phyloP scores from a whole-genome alignment of 768 basidiomycete species.

The Bullera alba region DNA sequence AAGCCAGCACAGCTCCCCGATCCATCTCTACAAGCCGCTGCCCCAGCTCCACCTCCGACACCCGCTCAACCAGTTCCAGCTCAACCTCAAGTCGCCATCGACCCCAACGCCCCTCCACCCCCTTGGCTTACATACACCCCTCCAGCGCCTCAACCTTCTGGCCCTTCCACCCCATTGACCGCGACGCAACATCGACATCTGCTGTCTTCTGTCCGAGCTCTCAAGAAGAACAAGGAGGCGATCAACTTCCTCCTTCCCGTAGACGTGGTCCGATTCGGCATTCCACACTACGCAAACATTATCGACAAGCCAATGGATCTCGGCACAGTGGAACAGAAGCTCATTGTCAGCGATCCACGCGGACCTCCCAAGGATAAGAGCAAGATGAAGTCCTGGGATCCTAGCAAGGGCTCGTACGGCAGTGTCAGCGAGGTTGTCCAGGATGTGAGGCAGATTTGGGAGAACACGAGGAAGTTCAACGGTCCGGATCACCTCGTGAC shows the following conservation, averaged over 20 bases:
- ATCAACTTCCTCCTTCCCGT: conserved; percentile 77
- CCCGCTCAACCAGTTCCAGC: conserved; percentile 7
- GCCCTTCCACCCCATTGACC: conserved; percentile 51
- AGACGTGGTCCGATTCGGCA: conserved; percentile 62
- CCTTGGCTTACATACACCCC: conserved; percentile 30
- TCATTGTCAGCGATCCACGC: conserved; percentile 65
- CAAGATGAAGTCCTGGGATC: conserved; percentile 32
- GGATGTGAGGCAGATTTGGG: conserved; percentile 82
- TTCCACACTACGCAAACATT: conserved; percentile 78
- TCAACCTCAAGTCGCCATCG: conserved; percentile 3
- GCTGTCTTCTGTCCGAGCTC: conserved; percentile 62
- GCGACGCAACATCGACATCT: conserved; percentile 71
- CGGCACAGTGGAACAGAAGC: conserved; percentile 81
- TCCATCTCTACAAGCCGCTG: conserved; percentile 17
- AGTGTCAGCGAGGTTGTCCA: conserved; percentile 70
- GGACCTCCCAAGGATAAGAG: conserved; percentile 52
- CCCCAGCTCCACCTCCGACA: conserved; percentile 17
- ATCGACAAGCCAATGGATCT: conserved; percentile 93
- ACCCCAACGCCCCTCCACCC: conserved; percentile 11
- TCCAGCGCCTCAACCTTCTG: conserved; percentile 31
- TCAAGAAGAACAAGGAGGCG: conserved; percentile 83
- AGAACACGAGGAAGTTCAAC: conserved; percentile 85
- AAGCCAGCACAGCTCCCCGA: conserved; percentile 1
- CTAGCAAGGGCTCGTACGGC: conserved; percentile 52
- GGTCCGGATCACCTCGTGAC: conserved; percentile 78